Evolutionary conservation across 306 rosid genomes (phyloP).

Genomic region (Calophaca sinica): DNA sequence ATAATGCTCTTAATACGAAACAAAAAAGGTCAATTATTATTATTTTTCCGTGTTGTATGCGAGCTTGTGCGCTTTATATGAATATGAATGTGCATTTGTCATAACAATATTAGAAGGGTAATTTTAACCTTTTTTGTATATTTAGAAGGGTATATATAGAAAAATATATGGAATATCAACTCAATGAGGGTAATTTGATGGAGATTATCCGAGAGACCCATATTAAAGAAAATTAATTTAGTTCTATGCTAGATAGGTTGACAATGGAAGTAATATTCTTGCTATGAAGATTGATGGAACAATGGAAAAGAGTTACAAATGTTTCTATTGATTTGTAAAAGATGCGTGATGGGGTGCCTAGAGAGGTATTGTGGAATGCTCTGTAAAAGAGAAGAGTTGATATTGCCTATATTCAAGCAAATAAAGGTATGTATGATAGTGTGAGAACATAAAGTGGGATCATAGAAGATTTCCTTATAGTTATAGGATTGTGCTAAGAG

Average conservation of each 20-base stretch:
- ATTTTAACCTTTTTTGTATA: background rate
- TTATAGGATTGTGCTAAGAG: background rate
- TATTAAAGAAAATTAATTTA: background rate
- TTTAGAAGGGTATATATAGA: background rate
- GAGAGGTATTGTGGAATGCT: slow-evolving; percentile 17
- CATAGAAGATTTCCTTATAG: background rate
- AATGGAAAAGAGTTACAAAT: background rate
- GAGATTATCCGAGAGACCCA: background rate
- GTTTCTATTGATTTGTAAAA: slow-evolving; percentile 2
- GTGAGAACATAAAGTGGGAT: background rate
- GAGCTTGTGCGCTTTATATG: background rate
- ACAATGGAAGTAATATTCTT: background rate
- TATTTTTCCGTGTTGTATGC: background rate
- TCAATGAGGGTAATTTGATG: background rate
- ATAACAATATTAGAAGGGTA: background rate
- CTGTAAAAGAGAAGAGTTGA: background rate
- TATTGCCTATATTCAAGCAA: background rate
- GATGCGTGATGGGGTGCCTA: background rate
- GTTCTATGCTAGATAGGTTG: background rate
- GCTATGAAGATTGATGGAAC: slow-evolving; percentile 1
- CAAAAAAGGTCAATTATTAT: background rate
- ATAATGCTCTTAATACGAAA: background rate
- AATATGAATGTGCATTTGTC: background rate
- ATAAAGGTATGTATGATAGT: background rate
- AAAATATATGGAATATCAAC: background rate